Percentiles rank a stretch among this genome's conserved stretches.
These are phyloP conservation scores for Globisporangium takayamanum DNA, from an alignment of 352 stramenopile genomes.

Conservation along the genomic window DNA sequence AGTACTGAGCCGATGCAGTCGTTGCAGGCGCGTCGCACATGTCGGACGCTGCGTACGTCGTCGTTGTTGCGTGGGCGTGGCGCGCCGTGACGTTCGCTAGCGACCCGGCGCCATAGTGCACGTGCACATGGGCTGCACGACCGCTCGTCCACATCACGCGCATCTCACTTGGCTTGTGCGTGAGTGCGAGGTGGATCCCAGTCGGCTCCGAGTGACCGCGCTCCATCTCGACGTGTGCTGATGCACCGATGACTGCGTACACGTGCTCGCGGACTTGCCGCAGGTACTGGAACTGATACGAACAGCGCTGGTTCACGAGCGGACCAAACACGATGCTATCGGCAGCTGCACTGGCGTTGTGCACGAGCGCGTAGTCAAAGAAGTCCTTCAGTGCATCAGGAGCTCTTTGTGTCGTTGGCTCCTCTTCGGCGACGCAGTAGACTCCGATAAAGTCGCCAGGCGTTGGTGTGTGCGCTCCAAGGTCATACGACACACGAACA, in stretches of 20 bases:
- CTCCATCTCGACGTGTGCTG: slow-evolving; percentile 25
- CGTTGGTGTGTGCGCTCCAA: slow-evolving; percentile 1
- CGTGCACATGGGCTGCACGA: slow-evolving; percentile 19
- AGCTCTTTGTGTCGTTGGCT: not conserved
- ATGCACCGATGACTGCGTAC: slow-evolving; percentile 11
- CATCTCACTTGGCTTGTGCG: slow-evolving; percentile 24
- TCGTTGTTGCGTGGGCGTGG: too few species aligned
- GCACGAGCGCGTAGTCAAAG: slow-evolving; percentile 23
- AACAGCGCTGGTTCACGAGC: slow-evolving; percentile 43
- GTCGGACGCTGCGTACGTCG: slow-evolving; percentile 16
- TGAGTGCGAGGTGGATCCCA: slow-evolving; percentile 15
- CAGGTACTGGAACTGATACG: slow-evolving; percentile 37
- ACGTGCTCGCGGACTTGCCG: not conserved
- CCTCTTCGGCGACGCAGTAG: slow-evolving; percentile 29
- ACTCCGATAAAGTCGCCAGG: slow-evolving; percentile 26
- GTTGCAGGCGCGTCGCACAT: slow-evolving; percentile 24
- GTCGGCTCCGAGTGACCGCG: slow-evolving; percentile 33
- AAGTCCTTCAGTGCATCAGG: not conserved
- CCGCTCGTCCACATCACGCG: slow-evolving; percentile 51
- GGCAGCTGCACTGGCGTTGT: not conserved
- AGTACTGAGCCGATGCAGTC: slow-evolving; percentile 15
- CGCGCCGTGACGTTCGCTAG: slow-evolving; percentile 5
- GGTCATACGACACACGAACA: slow-evolving; percentile 12
- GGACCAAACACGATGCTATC: slow-evolving; percentile 26
- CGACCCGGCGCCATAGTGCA: slow-evolving; percentile 25